Conservation (phyloP, 2,329 filamentous ascomycete genomes). For the Nemania sp. region DNA sequence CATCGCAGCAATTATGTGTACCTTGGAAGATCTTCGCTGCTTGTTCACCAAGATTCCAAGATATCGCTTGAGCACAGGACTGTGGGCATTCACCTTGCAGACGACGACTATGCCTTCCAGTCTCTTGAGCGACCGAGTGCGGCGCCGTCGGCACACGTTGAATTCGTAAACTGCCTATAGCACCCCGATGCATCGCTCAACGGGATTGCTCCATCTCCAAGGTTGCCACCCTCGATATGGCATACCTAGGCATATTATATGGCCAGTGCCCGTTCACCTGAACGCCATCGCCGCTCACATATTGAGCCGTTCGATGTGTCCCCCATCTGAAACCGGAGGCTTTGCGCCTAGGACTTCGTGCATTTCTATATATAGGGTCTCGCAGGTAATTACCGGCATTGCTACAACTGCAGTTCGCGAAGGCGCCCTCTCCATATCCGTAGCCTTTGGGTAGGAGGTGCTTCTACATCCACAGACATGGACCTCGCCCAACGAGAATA, state of each 20-base stretch:
- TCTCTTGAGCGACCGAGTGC: background rate
- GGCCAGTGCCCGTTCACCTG: background rate
- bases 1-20: background rate
- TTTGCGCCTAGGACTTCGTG: constrained; percentile 6
- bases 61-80: background rate
- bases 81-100: constrained; percentile 17
- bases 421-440: background rate
- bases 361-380: constrained; percentile 24
- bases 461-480: background rate
- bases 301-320: constrained; percentile 6
- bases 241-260: too few relatives aligned
- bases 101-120: constrained; percentile 13
- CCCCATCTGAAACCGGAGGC: constrained; percentile 18
- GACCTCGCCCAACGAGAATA: background rate
- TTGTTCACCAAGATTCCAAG: background rate
- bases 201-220: background rate
- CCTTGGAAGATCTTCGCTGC: constrained; percentile 17
- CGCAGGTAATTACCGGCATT: constrained; percentile 7
- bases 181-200: constrained; percentile 5
- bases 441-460: background rate
- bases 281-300: constrained; percentile 8
- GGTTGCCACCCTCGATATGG: constrained; percentile 8
- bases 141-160: constrained; percentile 4
- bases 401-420: background rate
- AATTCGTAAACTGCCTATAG: background rate